Percentiles rank a stretch among this genome's conserved stretches.
Evolutionary conservation across 2,329 filamentous ascomycete genomes (phyloP).

Genomic region (Alternaria tenuissima): DNA sequence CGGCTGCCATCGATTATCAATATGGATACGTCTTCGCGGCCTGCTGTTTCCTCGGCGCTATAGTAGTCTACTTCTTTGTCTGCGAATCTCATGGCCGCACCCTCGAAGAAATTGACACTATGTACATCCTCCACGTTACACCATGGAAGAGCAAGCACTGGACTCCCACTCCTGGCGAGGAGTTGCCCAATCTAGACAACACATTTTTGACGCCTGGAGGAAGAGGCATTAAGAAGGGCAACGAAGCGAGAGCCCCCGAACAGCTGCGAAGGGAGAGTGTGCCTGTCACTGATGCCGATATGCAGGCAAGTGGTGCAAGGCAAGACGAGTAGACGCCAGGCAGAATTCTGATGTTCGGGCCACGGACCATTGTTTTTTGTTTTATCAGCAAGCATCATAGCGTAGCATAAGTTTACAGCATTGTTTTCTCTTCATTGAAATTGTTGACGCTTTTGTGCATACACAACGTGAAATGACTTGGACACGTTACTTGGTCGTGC

Average conservation of each 20-base stretch:
- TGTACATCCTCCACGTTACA: slow-evolving; percentile 71
- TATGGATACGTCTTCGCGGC: slow-evolving; percentile 81
- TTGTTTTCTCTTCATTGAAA: neutral
- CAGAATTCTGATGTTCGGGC: neutral
- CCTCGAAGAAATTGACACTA: slow-evolving; percentile 79
- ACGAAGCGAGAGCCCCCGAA: slow-evolving; percentile 40
- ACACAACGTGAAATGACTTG: neutral
- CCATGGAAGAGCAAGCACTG: slow-evolving; percentile 70
- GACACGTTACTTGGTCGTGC: neutral
- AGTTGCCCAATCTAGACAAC: slow-evolving; percentile 43
- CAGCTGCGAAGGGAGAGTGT: slow-evolving; percentile 33
- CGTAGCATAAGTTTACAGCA: neutral
- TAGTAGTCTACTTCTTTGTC: slow-evolving; percentile 79
- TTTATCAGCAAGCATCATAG: neutral
- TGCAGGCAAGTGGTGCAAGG: slow-evolving; percentile 23
- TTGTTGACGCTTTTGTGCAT: neutral
- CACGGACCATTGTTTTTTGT: neutral
- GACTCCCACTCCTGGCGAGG: slow-evolving; percentile 49
- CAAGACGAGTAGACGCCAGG: slow-evolving; percentile 1
- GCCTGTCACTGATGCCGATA: slow-evolving; percentile 23
- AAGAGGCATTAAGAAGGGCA: slow-evolving; percentile 45
- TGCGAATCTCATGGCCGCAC: slow-evolving; percentile 76
- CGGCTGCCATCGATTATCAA: slow-evolving; percentile 71
- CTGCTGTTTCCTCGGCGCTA: slow-evolving; percentile 70
- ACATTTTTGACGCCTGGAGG: slow-evolving; percentile 47